Evolutionary conservation across 352 stramenopile genomes (phyloP).

Genomic region (Globisporangium sylvaticum): DNA sequence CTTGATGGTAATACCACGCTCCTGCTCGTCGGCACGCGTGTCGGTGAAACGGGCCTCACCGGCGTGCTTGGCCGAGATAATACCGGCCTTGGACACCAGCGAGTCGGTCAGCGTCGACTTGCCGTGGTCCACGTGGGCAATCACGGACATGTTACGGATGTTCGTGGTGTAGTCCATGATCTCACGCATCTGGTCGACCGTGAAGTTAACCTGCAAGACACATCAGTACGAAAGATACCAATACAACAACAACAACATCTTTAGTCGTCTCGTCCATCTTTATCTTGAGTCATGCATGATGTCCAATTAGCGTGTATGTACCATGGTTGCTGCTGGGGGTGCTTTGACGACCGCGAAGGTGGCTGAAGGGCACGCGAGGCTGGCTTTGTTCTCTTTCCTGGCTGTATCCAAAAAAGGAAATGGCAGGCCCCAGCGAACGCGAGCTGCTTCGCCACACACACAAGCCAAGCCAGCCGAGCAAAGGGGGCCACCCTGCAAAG

Average conservation of each 20-base stretch:
- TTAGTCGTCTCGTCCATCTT: background rate
- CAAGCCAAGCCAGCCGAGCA: background rate
- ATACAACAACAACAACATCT: background rate
- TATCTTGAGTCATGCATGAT: background rate
- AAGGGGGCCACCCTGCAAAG: conserved; percentile 31
- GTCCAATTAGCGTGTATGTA: too few relatives aligned
- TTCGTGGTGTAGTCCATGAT: conserved; percentile 99
- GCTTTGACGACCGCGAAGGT: conserved; percentile 18
- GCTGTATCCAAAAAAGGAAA: conserved; percentile 62
- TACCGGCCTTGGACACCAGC: conserved; percentile 98
- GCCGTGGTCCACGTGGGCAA: conserved; percentile 99
- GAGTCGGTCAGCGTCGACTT: conserved; percentile 99
- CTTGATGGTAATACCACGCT: conserved; percentile 99
- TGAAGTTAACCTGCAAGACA: conserved; percentile 96
- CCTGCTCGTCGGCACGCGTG: conserved; percentile 99
- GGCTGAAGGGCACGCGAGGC: conserved; percentile 18
- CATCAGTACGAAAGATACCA: background rate
- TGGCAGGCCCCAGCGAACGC: conserved; percentile 18
- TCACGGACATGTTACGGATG: conserved; percentile 99
- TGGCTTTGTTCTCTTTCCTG: conserved; percentile 22
- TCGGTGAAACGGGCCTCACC: conserved; percentile 99
- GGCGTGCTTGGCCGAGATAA: conserved; percentile 98
- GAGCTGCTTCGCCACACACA: conserved; percentile 3
- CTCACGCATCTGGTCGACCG: conserved; percentile 98
- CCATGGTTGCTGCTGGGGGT: conserved; percentile 48